Conservation (phyloP, 2,329 filamentous ascomycete species). For the Teratosphaeriaceae sp. region DNA sequence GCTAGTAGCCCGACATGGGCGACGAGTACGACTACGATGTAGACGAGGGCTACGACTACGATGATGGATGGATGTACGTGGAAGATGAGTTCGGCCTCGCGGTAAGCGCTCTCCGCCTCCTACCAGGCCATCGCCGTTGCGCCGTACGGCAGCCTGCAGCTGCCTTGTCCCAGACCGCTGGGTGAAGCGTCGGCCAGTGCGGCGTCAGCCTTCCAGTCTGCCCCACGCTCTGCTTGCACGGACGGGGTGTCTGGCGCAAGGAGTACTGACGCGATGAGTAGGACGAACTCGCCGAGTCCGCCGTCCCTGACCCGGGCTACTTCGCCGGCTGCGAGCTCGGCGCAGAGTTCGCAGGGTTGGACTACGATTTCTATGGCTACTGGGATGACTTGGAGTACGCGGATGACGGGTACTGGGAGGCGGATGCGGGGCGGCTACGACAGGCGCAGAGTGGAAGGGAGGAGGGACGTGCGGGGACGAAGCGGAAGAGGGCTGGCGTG, state of each 20-base stretch:
- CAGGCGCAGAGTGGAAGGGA: slow-evolving; percentile 10
- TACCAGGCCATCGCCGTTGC: slow-evolving; percentile 6
- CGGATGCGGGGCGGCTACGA: slow-evolving; percentile 12
- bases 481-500: slow-evolving; percentile 23
- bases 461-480: slow-evolving; percentile 17
- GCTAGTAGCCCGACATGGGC: slow-evolving; percentile 13
- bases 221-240: neutral
- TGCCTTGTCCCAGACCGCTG: neutral
- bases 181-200: neutral
- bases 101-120: too few species aligned
- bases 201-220: too few species aligned
- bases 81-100: slow-evolving; percentile 37
- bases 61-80: slow-evolving; percentile 40
- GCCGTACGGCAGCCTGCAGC: slow-evolving; percentile 5
- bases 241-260: too few species aligned
- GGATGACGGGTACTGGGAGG: slow-evolving; percentile 38
- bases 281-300: slow-evolving; percentile 45
- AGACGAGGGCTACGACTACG: slow-evolving; percentile 28
- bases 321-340: slow-evolving; percentile 27
- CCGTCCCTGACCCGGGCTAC: slow-evolving; percentile 37
- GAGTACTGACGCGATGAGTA: slow-evolving; percentile 14
- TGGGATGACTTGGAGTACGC: slow-evolving; percentile 44
- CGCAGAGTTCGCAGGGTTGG: slow-evolving; percentile 35
- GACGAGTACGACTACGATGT: slow-evolving; percentile 34
- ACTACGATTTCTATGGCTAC: slow-evolving; percentile 44